Evolutionary conservation across 1,139 yeast genomes (phyloP).

Genomic region (Blastobotrys indianensis): DNA sequence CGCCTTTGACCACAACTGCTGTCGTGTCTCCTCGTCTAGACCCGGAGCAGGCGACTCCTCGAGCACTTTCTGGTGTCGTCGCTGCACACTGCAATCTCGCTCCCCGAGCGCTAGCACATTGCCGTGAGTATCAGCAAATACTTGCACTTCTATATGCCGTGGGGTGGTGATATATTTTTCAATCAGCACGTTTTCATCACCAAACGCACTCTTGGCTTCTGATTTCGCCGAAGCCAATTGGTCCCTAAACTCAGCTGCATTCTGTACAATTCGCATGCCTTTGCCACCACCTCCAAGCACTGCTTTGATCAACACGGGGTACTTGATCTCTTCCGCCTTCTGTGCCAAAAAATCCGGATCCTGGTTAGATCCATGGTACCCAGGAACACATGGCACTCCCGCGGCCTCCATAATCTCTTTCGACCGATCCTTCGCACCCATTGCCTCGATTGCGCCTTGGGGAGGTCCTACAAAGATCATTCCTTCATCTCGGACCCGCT

Average conservation of each 20-base stretch:
- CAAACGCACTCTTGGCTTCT: slow-evolving; percentile 41
- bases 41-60: slow-evolving; percentile 51
- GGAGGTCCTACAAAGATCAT: slow-evolving; percentile 46
- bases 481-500: slow-evolving; percentile 35
- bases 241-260: slow-evolving; percentile 33
- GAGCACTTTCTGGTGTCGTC: slow-evolving; percentile 46
- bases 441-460: slow-evolving; percentile 32
- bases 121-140: slow-evolving; percentile 43
- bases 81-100: slow-evolving; percentile 45
- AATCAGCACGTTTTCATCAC: slow-evolving; percentile 41
- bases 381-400: slow-evolving; percentile 46
- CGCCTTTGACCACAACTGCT: slow-evolving; percentile 54
- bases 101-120: slow-evolving; percentile 43
- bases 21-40: slow-evolving; percentile 46
- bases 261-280: slow-evolving; percentile 42
- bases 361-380: slow-evolving; percentile 38
- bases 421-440: slow-evolving; percentile 34
- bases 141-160: slow-evolving; percentile 44
- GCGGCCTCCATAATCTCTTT: slow-evolving; percentile 34
- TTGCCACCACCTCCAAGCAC: slow-evolving; percentile 53
- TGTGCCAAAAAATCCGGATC: slow-evolving; percentile 31
- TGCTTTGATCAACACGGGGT: slow-evolving; percentile 45
- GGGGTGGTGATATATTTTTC: slow-evolving; percentile 43
- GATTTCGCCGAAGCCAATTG: slow-evolving; percentile 39
- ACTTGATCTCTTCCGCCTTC: slow-evolving; percentile 39